Base-by-base conservation (phyloP, 2,329 filamentous ascomycete species). In the Colletotrichum liaoningense region DNA sequence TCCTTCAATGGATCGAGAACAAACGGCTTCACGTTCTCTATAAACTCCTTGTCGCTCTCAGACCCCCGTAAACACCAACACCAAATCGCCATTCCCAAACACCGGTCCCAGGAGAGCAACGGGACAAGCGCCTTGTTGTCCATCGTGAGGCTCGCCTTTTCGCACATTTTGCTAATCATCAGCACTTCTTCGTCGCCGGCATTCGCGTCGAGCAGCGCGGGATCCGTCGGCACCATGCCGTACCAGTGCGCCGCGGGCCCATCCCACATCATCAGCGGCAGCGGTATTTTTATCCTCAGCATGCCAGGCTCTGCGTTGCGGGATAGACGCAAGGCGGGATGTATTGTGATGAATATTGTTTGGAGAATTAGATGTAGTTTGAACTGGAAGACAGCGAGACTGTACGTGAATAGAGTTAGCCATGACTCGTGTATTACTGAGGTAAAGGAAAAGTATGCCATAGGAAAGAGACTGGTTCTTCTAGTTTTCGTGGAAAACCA, bases 341-440 rank as follows among this genome's bases (percentile, higher is more conserved):
- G 55, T 70, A 63, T 69, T 12, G 67, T 70, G 8, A 73, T 65
- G 6, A 62, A 73, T 11, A 73, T n/a, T 14, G 70, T 68, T 69
- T 73, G 67, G 28, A 73, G 60, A 4, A 73, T 70, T 5, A 73
- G 62, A 22, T 73, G 66, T 7, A 73, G 55, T 16, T 70, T 69
- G 60, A 70, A 73, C 12, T 73, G 70, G 62, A 60, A 73, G 38
- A 73, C 46, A 16, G 70, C 67, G 52, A 73, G 66, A 26, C 69
- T 72, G n/a, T 24, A 4, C 11, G 12, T 19, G 14, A 28, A 52
- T 22, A 26, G 4, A 33, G 60, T 63, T 35, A 54, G 60, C 11
- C 28, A 22, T 9, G 28, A 7, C 2, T 5, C 6, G 4, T 5
- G n/a, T 30, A 63, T n/a, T n/a, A 19, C 8, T 49, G 7, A n/a